phyloP scores from a whole-genome alignment of 2,329 filamentous ascomycete genomes.

The Lachnellula arida region DNA sequence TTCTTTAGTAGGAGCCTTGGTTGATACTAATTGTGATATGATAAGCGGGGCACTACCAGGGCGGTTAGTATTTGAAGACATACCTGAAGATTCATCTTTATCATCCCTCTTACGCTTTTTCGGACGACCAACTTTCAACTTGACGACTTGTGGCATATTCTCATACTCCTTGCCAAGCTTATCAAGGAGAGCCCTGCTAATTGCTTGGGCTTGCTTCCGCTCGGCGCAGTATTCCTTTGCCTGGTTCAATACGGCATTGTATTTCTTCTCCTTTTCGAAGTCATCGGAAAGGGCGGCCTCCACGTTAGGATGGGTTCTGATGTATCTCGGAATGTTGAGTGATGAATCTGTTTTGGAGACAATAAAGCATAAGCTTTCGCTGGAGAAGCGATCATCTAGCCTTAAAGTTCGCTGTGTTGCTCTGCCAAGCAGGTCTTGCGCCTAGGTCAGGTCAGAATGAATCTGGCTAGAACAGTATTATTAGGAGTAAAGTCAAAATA shows the following conservation, averaged over 20 bases:
- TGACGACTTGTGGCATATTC: neutral
- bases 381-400: slow-evolving; percentile 16
- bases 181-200: neutral
- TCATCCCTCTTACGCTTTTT: neutral
- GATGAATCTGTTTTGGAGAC: slow-evolving; percentile 16
- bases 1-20: neutral
- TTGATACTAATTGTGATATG: neutral
- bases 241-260: neutral
- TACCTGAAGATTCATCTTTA: neutral
- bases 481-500: neutral
- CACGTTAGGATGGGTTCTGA: slow-evolving; percentile 6
- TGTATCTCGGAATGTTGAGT: slow-evolving; percentile 5
- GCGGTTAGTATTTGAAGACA: neutral
- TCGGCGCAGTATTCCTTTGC: neutral
- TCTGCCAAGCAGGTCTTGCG: slow-evolving; percentile 16
- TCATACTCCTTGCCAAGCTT: neutral
- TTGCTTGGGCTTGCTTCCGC: neutral
- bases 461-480: no score
- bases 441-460: slow-evolving; percentile 3
- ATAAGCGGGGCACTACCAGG: neutral
- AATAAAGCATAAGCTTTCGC: slow-evolving; percentile 17
- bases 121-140: neutral
- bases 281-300: neutral
- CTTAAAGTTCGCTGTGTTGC: slow-evolving; percentile 11
- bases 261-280: neutral